Evolutionary conservation across 139 green algal species (phyloP).

Genomic region (Nannochloris sp.): DNA sequence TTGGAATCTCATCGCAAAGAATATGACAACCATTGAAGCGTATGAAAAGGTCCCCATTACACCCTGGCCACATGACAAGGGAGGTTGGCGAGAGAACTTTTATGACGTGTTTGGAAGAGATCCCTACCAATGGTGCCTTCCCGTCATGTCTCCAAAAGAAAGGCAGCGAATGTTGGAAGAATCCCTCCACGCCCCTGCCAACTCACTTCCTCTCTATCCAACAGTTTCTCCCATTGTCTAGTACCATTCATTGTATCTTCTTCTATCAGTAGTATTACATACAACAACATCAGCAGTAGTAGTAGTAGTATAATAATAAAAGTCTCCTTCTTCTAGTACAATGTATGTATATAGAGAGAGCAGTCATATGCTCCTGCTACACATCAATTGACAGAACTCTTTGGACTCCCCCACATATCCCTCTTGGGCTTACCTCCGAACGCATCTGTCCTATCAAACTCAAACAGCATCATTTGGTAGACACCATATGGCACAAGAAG

Average conservation of each 20-base stretch:
- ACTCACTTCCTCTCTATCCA: too few species aligned
- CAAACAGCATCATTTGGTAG: conserved; percentile 8
- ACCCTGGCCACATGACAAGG: conserved; percentile 67
- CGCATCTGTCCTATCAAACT: conserved; percentile 2
- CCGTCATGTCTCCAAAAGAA: conserved; percentile 19
- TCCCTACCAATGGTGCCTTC: conserved; percentile 42
- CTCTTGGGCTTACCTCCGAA: background rate
- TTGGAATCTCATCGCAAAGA: conserved; percentile 34
- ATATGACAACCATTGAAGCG: conserved; percentile 82
- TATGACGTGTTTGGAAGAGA: conserved; percentile 64
- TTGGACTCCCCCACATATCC: conserved; percentile 1
- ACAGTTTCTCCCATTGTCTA: too few species aligned
- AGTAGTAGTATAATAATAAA: too few species aligned
- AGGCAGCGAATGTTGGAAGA: background rate
- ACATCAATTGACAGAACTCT: background rate
- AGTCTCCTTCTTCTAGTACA: too few species aligned
- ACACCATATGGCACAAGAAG: conserved; percentile 8
- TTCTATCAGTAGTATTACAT: too few species aligned
- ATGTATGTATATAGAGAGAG: too few species aligned
- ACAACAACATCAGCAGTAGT: too few species aligned
- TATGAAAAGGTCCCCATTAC: conserved; percentile 70
- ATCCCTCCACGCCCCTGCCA: background rate
- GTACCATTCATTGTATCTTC: too few species aligned
- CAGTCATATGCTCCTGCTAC: too few species aligned
- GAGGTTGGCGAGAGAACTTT: conserved; percentile 45